Percentiles rank a stretch among this genome's conserved stretches.
These are phyloP conservation scores for Coccomyxa subellipsoidea DNA, from an alignment of 163 green algal species.

Conservation along the genomic window DNA sequence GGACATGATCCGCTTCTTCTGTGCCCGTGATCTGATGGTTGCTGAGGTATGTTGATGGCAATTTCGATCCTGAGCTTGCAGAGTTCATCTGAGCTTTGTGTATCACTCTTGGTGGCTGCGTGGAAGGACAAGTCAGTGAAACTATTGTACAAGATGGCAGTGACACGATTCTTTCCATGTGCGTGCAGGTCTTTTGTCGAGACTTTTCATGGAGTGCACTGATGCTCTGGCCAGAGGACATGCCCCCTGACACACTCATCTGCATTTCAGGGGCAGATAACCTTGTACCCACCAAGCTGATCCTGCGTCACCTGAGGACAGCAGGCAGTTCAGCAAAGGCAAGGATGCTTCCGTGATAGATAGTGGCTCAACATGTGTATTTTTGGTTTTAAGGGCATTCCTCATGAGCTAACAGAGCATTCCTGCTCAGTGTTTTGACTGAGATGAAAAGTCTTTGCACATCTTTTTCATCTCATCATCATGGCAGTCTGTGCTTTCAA, in stretches of 20 bases:
- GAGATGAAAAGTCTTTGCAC: too few relatives aligned
- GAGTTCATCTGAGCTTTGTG: too few relatives aligned
- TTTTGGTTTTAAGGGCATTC: neutral
- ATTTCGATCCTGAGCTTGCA: too few relatives aligned
- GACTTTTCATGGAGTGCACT: conserved; percentile 51
- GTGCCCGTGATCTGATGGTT: conserved; percentile 44
- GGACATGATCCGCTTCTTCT: conserved; percentile 44
- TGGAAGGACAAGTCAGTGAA: too few relatives aligned
- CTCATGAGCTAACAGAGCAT: too few relatives aligned
- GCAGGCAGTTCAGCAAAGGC: neutral
- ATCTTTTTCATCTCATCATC: too few relatives aligned
- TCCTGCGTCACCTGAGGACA: neutral
- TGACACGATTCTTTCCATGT: neutral
- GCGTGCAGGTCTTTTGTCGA: conserved; percentile 49
- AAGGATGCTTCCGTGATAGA: neutral
- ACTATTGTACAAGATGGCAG: too few relatives aligned
- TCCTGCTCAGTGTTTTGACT: too few relatives aligned
- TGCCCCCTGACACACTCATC: conserved; percentile 25
- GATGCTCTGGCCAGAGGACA: conserved; percentile 55
- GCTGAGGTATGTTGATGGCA: conserved; percentile 33
- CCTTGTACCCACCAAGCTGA: neutral
- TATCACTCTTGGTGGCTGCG: too few relatives aligned
- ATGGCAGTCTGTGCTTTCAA: too few relatives aligned
- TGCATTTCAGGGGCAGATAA: neutral
- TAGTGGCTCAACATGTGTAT: neutral